Conservation (phyloP, 805 yeast species). For the Blastobotrys parvus region DNA sequence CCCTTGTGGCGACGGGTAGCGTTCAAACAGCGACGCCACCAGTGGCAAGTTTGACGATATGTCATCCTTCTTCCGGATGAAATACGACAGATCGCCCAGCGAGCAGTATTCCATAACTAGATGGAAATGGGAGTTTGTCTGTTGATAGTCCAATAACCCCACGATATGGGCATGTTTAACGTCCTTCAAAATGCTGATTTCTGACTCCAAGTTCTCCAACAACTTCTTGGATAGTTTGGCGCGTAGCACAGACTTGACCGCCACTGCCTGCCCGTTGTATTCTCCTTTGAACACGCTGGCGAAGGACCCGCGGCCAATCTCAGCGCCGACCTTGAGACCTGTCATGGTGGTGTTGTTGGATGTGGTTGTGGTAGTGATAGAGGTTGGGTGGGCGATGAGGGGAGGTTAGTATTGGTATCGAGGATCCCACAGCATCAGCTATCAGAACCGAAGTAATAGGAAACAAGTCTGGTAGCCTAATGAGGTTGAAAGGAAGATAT, state of each 20-base stretch:
- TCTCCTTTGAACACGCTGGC: conserved; percentile 90
- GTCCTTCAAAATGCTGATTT: conserved; percentile 79
- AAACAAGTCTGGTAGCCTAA: background rate
- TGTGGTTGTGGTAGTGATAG: too few relatives aligned
- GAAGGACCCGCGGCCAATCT: conserved; percentile 92
- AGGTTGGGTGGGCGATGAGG: too few relatives aligned
- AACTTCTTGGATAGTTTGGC: conserved; percentile 79
- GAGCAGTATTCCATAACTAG: conserved; percentile 95
- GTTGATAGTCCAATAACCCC: conserved; percentile 70
- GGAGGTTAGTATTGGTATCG: too few relatives aligned
- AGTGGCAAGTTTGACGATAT: conserved; percentile 69
- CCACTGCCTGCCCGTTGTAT: conserved; percentile 54
- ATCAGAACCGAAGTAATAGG: background rate
- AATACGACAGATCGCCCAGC: conserved; percentile 84
- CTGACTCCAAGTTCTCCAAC: conserved; percentile 85
- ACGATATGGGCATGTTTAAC: conserved; percentile 93
- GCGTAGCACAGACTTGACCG: conserved; percentile 80
- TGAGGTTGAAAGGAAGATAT: background rate
- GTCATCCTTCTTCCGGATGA: conserved; percentile 70
- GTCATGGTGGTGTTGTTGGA: too few relatives aligned
- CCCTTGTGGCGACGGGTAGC: conserved; percentile 85
- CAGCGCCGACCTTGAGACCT: conserved; percentile 54
- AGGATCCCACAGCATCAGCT: background rate
- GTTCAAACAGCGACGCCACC: conserved; percentile 61
- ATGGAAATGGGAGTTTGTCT: conserved; percentile 69